Percentiles rank a stretch among this genome's conserved stretches.
Evolutionary conservation across 2,329 filamentous ascomycete species (phyloP).

Genomic region (Pestalotiopsis fici): DNA sequence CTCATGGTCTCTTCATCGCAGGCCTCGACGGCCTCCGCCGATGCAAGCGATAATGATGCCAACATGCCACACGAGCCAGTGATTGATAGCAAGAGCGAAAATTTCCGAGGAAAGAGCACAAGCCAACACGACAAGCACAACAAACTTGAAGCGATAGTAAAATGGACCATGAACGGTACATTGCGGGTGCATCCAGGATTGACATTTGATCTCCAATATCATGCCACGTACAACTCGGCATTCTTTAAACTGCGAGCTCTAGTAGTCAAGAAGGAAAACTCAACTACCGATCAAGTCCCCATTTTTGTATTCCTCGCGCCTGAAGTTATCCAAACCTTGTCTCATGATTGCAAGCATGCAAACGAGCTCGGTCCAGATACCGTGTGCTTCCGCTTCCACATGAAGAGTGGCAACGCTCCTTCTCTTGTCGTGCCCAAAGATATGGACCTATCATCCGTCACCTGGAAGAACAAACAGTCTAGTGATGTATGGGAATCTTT

Average conservation of each 20-base stretch:
- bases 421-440: neutral
- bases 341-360: neutral
- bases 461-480: neutral
- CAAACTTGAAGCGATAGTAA: neutral
- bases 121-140: neutral
- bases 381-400: neutral
- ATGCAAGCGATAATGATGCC: constrained; percentile 1
- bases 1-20: constrained; percentile 7
- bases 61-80: neutral
- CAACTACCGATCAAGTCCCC: neutral
- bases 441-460: neutral
- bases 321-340: neutral
- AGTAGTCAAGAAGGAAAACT: neutral
- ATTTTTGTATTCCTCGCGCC: neutral
- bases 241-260: constrained; percentile 3
- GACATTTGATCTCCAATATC: constrained; percentile 3
- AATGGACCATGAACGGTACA: neutral
- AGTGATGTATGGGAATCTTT: neutral
- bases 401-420: neutral
- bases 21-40: constrained; percentile 5
- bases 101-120: neutral
- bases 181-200: neutral
- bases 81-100: neutral
- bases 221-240: neutral
- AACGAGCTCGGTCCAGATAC: constrained; percentile 1